Conservation (phyloP, 2,329 filamentous ascomycete species). For the Verticillium tricorpus region DNA sequence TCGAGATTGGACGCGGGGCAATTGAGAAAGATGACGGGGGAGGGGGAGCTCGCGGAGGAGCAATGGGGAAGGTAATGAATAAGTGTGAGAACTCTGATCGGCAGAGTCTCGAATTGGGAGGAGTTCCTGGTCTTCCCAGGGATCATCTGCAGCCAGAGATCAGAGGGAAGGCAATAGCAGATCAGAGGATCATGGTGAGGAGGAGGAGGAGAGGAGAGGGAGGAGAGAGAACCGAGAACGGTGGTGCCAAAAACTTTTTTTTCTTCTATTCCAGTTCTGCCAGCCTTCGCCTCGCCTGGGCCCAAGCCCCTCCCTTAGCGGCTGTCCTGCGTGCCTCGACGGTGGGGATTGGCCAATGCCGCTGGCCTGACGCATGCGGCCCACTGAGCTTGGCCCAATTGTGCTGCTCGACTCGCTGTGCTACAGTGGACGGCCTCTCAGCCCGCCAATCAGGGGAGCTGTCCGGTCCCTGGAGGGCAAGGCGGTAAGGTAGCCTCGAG, state of each 20-base stretch:
- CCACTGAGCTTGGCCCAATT: not conserved
- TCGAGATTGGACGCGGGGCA: constrained; percentile 8
- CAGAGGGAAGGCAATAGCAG: constrained; percentile 12
- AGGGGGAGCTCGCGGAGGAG: constrained; percentile 3
- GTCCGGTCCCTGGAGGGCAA: not conserved
- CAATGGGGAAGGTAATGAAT: constrained; percentile 2
- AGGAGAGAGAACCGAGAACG: constrained; percentile 1
- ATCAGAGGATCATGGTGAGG: constrained; percentile 13
- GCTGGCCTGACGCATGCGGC: not conserved
- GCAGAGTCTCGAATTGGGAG: constrained; percentile 10
- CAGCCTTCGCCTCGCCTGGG: constrained; percentile 1
- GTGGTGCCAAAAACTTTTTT: constrained; percentile 14
- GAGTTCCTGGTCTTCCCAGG: constrained; percentile 14
- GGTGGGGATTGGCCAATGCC: constrained; percentile 2
- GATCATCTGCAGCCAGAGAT: constrained; percentile 18
- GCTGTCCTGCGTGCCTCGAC: not conserved
- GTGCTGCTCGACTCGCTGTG: not conserved
- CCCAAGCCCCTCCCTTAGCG: constrained; percentile 3
- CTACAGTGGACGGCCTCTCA: not conserved
- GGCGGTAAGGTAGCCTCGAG: not conserved
- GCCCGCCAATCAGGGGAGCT: not conserved
- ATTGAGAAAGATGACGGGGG: constrained; percentile 2
- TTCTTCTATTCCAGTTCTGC: constrained; percentile 5
- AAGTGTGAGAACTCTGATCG: constrained; percentile 11
- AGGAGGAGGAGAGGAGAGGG: constrained; percentile 10